A percentile compares a stretch with the other conserved stretches of the same genome.
These are phyloP conservation scores for Plasmodium fragile DNA, from an alignment of 169 alveolate genomes.

Conservation along the genomic window DNA sequence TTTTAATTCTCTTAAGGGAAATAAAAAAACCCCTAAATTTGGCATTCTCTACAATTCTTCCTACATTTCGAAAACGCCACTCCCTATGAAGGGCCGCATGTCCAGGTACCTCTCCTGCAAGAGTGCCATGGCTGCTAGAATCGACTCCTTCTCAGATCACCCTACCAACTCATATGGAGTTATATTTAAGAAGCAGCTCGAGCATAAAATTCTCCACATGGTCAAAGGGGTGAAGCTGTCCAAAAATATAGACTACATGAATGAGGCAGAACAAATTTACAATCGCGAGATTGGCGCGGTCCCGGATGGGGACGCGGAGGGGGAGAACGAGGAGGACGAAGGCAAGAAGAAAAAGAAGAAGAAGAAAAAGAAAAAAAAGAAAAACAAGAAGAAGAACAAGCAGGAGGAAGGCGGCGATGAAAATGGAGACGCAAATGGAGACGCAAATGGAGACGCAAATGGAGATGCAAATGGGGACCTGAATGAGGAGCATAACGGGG, in stretches of 20 bases:
- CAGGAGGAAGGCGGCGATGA: constrained; percentile 3
- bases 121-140: constrained; percentile 98
- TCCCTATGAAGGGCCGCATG: constrained; percentile 96
- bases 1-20: constrained; percentile 97
- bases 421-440: neutral
- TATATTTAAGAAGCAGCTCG: constrained; percentile 94
- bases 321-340: constrained; percentile 73
- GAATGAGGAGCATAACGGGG: neutral
- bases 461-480: neutral
- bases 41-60: constrained; percentile 97
- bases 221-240: constrained; percentile 87
- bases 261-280: constrained; percentile 85
- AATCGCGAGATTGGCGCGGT: constrained; percentile 82
- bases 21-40: constrained; percentile 99
- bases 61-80: constrained; percentile 96
- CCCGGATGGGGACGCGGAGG: constrained; percentile 60
- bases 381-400: constrained; percentile 8
- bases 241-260: constrained; percentile 91
- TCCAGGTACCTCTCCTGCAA: constrained; percentile 98
- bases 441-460: no score
- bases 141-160: constrained; percentile 92
- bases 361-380: constrained; percentile 73
- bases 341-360: constrained; percentile 78
- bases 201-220: constrained; percentile 95
- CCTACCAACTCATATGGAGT: constrained; percentile 93